Conservation (phyloP, 768 basidiomycete species). For the Coprinellus aureogranulatus region DNA sequence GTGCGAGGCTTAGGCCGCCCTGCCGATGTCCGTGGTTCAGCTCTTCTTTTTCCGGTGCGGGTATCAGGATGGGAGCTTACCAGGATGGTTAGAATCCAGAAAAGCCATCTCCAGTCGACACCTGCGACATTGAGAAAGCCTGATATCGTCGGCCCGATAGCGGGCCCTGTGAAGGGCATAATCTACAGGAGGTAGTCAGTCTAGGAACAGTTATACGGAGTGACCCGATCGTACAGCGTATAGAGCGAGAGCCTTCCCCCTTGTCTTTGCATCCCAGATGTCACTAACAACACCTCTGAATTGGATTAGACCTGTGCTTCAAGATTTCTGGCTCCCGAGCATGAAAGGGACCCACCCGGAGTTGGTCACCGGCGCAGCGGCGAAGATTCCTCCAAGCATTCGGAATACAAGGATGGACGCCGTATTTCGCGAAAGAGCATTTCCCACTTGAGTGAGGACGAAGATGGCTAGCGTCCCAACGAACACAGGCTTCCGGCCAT, state of each 20-base stretch:
- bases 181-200: slow-evolving; percentile 23
- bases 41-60: too few relatives aligned
- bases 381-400: slow-evolving; percentile 66
- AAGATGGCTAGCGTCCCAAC: slow-evolving; percentile 56
- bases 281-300: slow-evolving; percentile 57
- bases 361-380: slow-evolving; percentile 66
- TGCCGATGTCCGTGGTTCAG: slow-evolving; percentile 22
- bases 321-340: too few relatives aligned
- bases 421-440: slow-evolving; percentile 59
- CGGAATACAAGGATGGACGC: slow-evolving; percentile 64
- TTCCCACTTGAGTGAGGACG: slow-evolving; percentile 61
- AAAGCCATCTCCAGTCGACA: slow-evolving; percentile 62
- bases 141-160: slow-evolving; percentile 53
- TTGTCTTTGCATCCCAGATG: slow-evolving; percentile 60
- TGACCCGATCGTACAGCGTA: slow-evolving; percentile 49
- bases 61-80: too few relatives aligned
- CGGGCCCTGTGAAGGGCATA: slow-evolving; percentile 67
- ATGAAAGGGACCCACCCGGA: slow-evolving; percentile 59
- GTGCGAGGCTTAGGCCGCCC: slow-evolving; percentile 47
- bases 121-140: slow-evolving; percentile 35
- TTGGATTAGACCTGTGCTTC: too few relatives aligned
- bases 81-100: slow-evolving; percentile 64
- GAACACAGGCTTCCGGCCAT: slow-evolving; percentile 60
- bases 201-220: too few relatives aligned
- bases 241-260: slow-evolving; percentile 63